A percentile compares a stretch with the other conserved stretches of the same genome.
Evolutionary conservation across 2,329 filamentous ascomycete species (phyloP).

Genomic region (Onygenales sp.): DNA sequence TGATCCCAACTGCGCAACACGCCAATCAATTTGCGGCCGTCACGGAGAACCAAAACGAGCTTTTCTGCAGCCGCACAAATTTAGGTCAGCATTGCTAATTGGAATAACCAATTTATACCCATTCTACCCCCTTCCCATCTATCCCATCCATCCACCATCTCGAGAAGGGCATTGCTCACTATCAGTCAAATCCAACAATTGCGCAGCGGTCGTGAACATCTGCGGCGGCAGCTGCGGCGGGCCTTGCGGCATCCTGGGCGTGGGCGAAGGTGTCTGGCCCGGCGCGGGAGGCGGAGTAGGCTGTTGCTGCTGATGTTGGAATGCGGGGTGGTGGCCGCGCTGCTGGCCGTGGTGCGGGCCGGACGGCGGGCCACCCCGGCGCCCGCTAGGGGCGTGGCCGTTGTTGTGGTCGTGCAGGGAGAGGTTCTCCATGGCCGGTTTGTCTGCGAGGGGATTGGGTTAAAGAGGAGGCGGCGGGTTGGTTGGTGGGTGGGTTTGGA

Average conservation of each 20-base stretch:
- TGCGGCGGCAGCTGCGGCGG: constrained; percentile 56
- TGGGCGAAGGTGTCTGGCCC: constrained; percentile 15
- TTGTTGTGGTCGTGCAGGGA: constrained; percentile 24
- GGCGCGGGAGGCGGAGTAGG: constrained; percentile 10
- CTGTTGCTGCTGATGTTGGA: constrained; percentile 4
- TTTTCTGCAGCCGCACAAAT: constrained; percentile 57
- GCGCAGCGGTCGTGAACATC: constrained; percentile 97
- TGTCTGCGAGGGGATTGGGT: constrained; percentile 4
- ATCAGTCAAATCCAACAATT: constrained; percentile 91
- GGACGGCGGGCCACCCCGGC: background rate
- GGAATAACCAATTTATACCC: background rate
- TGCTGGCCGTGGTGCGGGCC: background rate
- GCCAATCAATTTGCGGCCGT: constrained; percentile 88
- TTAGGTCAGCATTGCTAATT: background rate
- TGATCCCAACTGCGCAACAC: constrained; percentile 95
- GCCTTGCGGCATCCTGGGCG: constrained; percentile 19
- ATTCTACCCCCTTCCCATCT: background rate
- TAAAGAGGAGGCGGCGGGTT: constrained; percentile 7
- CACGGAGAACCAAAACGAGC: constrained; percentile 79
- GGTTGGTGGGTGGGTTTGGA: constrained; percentile 1
- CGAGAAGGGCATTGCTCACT: constrained; percentile 52
- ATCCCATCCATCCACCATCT: background rate
- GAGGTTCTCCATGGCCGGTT: constrained; percentile 26
- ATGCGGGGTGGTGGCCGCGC: background rate
- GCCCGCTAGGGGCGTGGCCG: background rate